Base-by-base conservation (phyloP, 2,329 filamentous ascomycete genomes). In the Hymenoscyphus linearis region DNA sequence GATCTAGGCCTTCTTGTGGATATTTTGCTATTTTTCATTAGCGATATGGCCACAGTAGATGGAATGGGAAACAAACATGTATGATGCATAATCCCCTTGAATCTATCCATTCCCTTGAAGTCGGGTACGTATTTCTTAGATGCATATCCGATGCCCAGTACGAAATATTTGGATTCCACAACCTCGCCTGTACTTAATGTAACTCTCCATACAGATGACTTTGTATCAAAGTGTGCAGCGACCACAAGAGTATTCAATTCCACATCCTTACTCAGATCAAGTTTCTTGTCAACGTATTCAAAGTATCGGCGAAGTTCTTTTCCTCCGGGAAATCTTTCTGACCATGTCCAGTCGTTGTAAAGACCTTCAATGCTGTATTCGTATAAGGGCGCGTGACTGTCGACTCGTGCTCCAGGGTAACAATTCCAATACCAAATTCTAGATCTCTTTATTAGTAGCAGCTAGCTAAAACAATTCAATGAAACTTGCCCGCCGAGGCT, bases 381-480 rank as follows among this genome's bases (percentile, higher is more conserved):
- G 65, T 82, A 81, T 0, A 64, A 65, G 13, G 69, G 69, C 0
- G 62, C 27, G 25, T 65, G 77, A 0, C 78, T 81, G 71, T 86
- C 84, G 2, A 78, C 77, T 47, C 77, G 73, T n/a, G 77, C 76
- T 2, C 78, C 78, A 13, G 78, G 77, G 54, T 79, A 79, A 18
- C 74, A 72, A 59, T 79, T 79, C 67, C 66, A 67, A 34, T 60
- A 54, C 66, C 66, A 67, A 16, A 62, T 63, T 50, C 65, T 64
- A 16, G 63, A 57, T 22, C 57, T 18, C 37, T 14, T 36, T 12
- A 36, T 34, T 47, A 44, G 16, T 40, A 31, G 13, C 6, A 18
- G 34, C 12, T n/a, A 16, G 34, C 18, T 13, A 44, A 12, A 26
- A 25, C 6, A 2, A 7, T 16, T 16, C 6, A 27, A 25, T 9